A percentile compares a stretch with the other conserved stretches of the same genome.
Evolutionary conservation across 257 asterid species (phyloP).

Genomic region (Nyctanthes arbortristis): DNA sequence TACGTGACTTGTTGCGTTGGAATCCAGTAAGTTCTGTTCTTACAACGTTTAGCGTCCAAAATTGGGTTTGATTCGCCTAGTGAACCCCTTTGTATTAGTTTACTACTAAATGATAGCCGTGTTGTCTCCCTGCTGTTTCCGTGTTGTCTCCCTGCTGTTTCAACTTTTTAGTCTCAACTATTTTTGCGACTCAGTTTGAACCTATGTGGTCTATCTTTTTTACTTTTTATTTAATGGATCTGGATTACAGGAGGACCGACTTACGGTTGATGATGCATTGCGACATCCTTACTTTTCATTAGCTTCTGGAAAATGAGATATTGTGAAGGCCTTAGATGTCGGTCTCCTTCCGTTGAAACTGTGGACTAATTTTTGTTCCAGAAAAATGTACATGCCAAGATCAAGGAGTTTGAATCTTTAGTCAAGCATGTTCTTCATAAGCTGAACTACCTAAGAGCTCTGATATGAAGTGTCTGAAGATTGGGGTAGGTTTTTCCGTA

Average conservation of each 20-base stretch:
- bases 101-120: not conserved
- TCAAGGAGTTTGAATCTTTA: no score
- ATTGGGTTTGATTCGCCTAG: not conserved
- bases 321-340: not conserved
- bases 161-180: not conserved
- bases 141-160: conserved; percentile 3
- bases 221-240: conserved; percentile 6
- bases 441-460: no score
- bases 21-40: conserved; percentile 74
- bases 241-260: conserved; percentile 74
- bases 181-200: conserved; percentile 1
- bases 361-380: no score
- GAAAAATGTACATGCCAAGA: no score
- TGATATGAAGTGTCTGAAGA: no score
- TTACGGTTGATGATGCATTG: conserved; percentile 83
- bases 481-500: no score
- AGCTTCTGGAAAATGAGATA: conserved; percentile 20
- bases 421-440: no score
- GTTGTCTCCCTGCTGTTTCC: conserved; percentile 3
- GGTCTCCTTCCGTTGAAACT: no score
- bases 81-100: not conserved
- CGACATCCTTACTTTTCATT: conserved; percentile 78
- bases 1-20: conserved; percentile 83
- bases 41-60: conserved; percentile 1
- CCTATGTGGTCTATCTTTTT: not conserved